Evolutionary conservation across 805 yeast genomes (phyloP).

Genomic region (Spencermartinsiella europaea): DNA sequence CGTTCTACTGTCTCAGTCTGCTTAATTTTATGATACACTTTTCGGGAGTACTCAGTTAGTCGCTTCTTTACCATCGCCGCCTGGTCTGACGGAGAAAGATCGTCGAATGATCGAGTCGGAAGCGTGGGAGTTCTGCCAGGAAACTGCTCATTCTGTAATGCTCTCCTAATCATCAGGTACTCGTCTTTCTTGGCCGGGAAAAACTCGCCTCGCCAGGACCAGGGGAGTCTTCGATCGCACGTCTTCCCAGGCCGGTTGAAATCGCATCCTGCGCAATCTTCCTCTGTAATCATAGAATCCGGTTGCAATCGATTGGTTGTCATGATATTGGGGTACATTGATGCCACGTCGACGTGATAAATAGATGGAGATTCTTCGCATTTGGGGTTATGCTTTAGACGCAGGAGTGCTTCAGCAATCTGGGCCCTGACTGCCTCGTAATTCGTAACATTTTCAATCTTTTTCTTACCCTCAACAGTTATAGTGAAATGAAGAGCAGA

Average conservation of each 20-base stretch:
- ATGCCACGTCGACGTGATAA: constrained; percentile 97
- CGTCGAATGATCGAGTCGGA: constrained; percentile 50
- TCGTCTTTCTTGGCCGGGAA: constrained; percentile 89
- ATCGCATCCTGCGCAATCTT: constrained; percentile 96
- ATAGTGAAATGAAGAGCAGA: constrained; percentile 77
- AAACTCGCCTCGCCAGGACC: constrained; percentile 99
- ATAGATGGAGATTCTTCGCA: constrained; percentile 78
- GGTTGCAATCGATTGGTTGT: constrained; percentile 96
- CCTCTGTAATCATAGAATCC: constrained; percentile 92
- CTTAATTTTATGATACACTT: constrained; percentile 76
- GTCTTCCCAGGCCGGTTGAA: constrained; percentile 91
- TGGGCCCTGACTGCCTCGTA: constrained; percentile 65
- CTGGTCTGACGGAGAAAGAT: constrained; percentile 71
- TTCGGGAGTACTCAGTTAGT: constrained; percentile 75
- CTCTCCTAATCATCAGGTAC: constrained; percentile 81
- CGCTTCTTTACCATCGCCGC: constrained; percentile 70
- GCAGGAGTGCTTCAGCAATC: constrained; percentile 52
- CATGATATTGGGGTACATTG: constrained; percentile 99
- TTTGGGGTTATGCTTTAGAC: constrained; percentile 54
- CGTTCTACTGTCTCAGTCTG: constrained; percentile 79
- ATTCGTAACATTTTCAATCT: constrained; percentile 72
- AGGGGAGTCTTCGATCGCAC: constrained; percentile 85
- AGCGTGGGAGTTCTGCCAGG: constrained; percentile 46
- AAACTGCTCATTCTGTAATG: constrained; percentile 72
- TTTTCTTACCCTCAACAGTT: constrained; percentile 70